Evolutionary conservation across 2,329 filamentous ascomycete species (phyloP).

Genomic region (Xylariomycetidae sp.): DNA sequence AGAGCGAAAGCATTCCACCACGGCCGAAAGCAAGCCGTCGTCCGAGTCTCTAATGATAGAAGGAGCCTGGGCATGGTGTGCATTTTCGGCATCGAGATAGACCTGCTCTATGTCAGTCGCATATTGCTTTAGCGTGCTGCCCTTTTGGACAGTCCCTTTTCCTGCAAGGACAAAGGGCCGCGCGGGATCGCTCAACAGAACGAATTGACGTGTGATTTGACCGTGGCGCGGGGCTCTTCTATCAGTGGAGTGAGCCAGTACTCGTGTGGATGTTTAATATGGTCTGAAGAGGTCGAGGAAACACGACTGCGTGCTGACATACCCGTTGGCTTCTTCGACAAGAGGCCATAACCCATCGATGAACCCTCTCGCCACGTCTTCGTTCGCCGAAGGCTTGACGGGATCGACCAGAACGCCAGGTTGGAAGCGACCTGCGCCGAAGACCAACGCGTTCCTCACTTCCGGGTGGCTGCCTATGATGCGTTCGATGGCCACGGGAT

Average conservation of each 20-base stretch:
- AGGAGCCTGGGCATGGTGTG: conserved; percentile 4
- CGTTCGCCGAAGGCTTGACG: conserved; percentile 12
- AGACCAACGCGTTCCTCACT: conserved; percentile 34
- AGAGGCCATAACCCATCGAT: conserved; percentile 34
- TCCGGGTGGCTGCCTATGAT: conserved; percentile 28
- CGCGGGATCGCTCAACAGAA: conserved; percentile 28
- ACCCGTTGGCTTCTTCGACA: conserved; percentile 35
- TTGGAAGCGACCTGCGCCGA: conserved; percentile 37
- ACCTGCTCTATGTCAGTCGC: conserved; percentile 32
- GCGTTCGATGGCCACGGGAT: conserved; percentile 34
- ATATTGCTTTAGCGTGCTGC: conserved; percentile 29
- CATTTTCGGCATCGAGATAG: conserved; percentile 24
- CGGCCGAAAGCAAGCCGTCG: conserved; percentile 17
- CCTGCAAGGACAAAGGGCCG: conserved; percentile 34
- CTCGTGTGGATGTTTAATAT: too few relatives aligned
- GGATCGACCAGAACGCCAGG: conserved; percentile 40
- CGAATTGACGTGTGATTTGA: conserved; percentile 30
- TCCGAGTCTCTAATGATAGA: conserved; percentile 17
- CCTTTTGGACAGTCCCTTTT: conserved; percentile 19
- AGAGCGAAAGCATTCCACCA: conserved; percentile 10
- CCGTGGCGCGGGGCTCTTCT: conserved; percentile 37
- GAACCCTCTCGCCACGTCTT: conserved; percentile 18
- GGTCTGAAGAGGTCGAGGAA: too few relatives aligned
- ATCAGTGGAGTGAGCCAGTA: too few relatives aligned
- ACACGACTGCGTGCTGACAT: too few relatives aligned